Percentiles rank a stretch among this genome's conserved stretches.
Conservation (phyloP, 371 early-diverging fungal genomes). For the Synchytrium microbalum region DNA sequence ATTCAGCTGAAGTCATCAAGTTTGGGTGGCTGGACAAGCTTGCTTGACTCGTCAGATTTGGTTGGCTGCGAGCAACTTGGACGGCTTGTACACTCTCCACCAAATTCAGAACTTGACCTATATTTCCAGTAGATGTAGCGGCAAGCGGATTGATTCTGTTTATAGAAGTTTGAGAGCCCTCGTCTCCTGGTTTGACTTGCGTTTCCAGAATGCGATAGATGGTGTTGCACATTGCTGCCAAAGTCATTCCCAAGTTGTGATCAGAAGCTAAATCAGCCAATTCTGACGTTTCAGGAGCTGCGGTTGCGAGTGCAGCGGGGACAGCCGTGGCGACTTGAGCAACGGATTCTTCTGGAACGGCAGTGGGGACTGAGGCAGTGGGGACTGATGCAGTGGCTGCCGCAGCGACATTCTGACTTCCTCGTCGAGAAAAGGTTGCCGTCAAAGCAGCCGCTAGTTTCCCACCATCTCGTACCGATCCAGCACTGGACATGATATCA, state of each 20-base stretch:
- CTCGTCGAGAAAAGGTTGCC: neutral
- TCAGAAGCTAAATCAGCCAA: slow-evolving; percentile 8
- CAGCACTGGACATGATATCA: neutral
- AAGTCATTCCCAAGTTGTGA: slow-evolving; percentile 17
- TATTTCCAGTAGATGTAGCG: neutral
- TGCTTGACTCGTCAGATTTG: neutral
- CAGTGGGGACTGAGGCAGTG: neutral
- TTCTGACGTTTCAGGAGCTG: neutral
- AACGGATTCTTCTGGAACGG: too few relatives aligned
- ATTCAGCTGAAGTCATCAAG: neutral
- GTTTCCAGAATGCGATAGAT: slow-evolving; percentile 16
- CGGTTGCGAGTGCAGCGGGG: neutral
- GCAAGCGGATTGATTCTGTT: neutral
- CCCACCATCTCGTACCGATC: neutral
- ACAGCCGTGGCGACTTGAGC: too few relatives aligned
- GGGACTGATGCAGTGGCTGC: neutral
- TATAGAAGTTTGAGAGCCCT: neutral
- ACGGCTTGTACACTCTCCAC: neutral
- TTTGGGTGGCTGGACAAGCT: too few relatives aligned
- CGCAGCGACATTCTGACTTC: neutral
- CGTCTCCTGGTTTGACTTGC: neutral
- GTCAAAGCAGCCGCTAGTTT: neutral
- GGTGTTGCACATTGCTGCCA: slow-evolving; percentile 23
- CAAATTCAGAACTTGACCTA: neutral
- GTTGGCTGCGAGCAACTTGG: neutral